These are phyloP conservation scores for Solanum clarkiae DNA, from an alignment of 257 asterid species.

Conservation along the genomic window DNA sequence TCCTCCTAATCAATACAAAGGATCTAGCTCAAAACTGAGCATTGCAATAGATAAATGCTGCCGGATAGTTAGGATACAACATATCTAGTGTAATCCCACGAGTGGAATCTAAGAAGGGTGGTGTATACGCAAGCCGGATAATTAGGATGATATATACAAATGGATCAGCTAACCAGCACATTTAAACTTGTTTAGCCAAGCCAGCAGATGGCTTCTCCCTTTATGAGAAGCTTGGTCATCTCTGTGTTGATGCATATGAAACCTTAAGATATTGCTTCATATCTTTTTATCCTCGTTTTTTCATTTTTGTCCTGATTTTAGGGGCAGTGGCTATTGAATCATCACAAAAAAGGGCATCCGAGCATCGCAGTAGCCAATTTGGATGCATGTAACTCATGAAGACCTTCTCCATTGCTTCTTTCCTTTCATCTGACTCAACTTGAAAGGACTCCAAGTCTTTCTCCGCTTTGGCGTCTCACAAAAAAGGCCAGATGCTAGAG, in stretches of 20 bases:
- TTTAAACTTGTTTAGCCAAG: neutral
- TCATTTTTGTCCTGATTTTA: neutral
- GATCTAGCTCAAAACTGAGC: constrained; percentile 5
- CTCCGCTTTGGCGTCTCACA: constrained; percentile 85
- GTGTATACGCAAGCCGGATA: neutral
- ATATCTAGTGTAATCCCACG: neutral
- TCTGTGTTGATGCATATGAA: neutral
- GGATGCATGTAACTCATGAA: constrained; percentile 30
- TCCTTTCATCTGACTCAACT: constrained; percentile 73
- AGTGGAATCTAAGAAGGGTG: neutral
- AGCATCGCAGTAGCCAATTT: neutral
- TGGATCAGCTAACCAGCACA: neutral
- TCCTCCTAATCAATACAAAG: constrained; percentile 11
- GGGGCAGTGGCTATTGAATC: neutral
- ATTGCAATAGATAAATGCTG: neutral
- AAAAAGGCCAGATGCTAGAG: constrained; percentile 88
- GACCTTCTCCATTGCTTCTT: constrained; percentile 80
- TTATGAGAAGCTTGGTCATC: neutral
- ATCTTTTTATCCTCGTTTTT: neutral
- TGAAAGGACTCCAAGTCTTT: constrained; percentile 98
- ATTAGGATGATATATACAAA: constrained; percentile 2
- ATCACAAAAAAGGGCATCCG: neutral
- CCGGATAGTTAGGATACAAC: neutral
- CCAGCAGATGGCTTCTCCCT: neutral
- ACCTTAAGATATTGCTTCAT: neutral